Base-by-base conservation (phyloP, 306 rosid genomes). In the Cicer bijugum region DNA sequence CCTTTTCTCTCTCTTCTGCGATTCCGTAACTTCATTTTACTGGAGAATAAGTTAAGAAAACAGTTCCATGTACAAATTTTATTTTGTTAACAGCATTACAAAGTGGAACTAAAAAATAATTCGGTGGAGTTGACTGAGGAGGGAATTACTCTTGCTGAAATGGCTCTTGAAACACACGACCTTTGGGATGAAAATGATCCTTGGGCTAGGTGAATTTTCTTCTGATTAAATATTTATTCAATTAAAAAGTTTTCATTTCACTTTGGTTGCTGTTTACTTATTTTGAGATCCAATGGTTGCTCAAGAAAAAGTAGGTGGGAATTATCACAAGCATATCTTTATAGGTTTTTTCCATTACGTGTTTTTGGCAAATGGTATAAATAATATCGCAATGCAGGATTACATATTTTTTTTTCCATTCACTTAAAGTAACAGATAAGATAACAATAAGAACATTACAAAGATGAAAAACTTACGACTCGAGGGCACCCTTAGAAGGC, bases 111-210 rank as follows among this genome's bases (percentile, higher is more conserved):
- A 69, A 93, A 93, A 87, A 93, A 93, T 80, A 85, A 93, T 74
- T 88, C 97, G 4, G 96, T 91, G 52, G 97, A 91, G 90, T 82
- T 93, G 89, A 91, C 96, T 12, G 98, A 93, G 80, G 96, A 93
- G 79, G 98, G 98, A 85, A 93, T 93, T 75, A 87, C 85, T 40
- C 97, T 93, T 79, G 98, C 98, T 6, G 98, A 93, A 83, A 86
- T 78, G 83, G 97, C 96, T 84, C 97, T 93, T 56, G 98, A 93
- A 85, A 91, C 96, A 42, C 86, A 82, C 78, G 98, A 93, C 82
- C 86, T 93, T 65, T 93, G 98, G 98, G 98, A 93, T 89, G 98
- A 93, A 85, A 89, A 82, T 87, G 98, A 93, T 83, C 98, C 98
- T 1, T 93, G 98, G 98, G 97, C 97, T 20, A 88, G 98, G 97